These are phyloP conservation scores for Nemania sp. DNA, from an alignment of 2,329 filamentous ascomycete genomes.

Conservation along the genomic window DNA sequence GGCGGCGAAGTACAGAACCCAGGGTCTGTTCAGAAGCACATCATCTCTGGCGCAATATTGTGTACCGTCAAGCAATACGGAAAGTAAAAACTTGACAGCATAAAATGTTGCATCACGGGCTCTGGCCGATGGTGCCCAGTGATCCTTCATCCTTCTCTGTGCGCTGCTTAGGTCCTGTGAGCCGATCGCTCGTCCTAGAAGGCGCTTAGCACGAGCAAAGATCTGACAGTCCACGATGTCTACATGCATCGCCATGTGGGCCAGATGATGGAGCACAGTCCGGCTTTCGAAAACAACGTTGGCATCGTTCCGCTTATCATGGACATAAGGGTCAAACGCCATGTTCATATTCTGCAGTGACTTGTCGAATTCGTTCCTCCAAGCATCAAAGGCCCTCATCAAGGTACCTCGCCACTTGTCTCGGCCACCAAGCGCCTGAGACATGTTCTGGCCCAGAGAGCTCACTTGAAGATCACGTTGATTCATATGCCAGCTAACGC, in stretches of 20 bases:
- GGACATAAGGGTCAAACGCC: slow-evolving; percentile 57
- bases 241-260: slow-evolving; percentile 97
- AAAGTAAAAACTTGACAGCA: slow-evolving; percentile 82
- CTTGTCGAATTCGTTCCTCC: slow-evolving; percentile 90
- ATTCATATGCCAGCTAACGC: slow-evolving; percentile 97
- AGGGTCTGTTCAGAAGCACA: slow-evolving; percentile 85
- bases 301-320: slow-evolving; percentile 65
- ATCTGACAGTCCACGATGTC: slow-evolving; percentile 98
- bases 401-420: slow-evolving; percentile 90
- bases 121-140: slow-evolving; percentile 85
- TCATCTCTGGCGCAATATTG: slow-evolving; percentile 84
- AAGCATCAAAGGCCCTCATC: slow-evolving; percentile 87
- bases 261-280: slow-evolving; percentile 87
- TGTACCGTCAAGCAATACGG: slow-evolving; percentile 72
- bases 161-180: slow-evolving; percentile 78
- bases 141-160: slow-evolving; percentile 80
- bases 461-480: slow-evolving; percentile 92
- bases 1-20: slow-evolving; percentile 92
- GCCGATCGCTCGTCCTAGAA: slow-evolving; percentile 84
- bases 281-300: slow-evolving; percentile 79
- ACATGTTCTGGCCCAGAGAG: slow-evolving; percentile 73
- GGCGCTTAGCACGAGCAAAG: slow-evolving; percentile 82
- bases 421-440: slow-evolving; percentile 77
- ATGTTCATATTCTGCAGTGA: slow-evolving; percentile 66
- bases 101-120: slow-evolving; percentile 93